These are phyloP conservation scores for Trapa bicornis DNA, from an alignment of 345 rosid genomes.

Conservation along the genomic window DNA sequence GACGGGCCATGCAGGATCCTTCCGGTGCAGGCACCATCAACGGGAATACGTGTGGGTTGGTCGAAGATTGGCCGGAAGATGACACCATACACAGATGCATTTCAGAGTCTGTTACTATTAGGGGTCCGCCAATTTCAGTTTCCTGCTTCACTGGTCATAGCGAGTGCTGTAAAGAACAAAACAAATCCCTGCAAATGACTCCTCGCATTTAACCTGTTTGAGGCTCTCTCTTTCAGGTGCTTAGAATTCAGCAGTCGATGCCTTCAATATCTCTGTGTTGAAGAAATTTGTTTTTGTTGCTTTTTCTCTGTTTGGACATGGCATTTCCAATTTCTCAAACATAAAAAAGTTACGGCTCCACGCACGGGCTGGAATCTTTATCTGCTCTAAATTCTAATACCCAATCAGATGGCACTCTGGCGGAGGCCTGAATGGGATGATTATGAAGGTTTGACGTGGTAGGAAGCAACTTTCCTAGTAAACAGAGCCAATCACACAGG, in stretches of 20 bases:
- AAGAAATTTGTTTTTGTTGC: neutral
- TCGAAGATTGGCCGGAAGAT: conserved; percentile 5
- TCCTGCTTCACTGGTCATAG: conserved; percentile 12
- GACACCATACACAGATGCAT: neutral
- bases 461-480: neutral
- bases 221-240: neutral
- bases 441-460: neutral
- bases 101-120: no score
- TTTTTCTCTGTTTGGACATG: no score
- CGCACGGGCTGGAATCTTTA: no score
- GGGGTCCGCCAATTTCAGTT: conserved; percentile 21
- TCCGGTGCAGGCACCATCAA: conserved; percentile 14
- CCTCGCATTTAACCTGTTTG: neutral
- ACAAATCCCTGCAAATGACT: neutral
- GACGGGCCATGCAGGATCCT: conserved; percentile 12
- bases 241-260: conserved; percentile 1
- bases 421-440: no score
- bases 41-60: conserved; percentile 9
- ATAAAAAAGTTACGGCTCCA: no score
- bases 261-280: neutral
- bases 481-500: neutral
- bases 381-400: no score
- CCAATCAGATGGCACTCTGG: no score
- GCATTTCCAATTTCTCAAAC: no score
- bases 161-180: neutral